phyloP scores from a whole-genome alignment of 768 basidiomycete species.

The Phanerochaete sordida region DNA sequence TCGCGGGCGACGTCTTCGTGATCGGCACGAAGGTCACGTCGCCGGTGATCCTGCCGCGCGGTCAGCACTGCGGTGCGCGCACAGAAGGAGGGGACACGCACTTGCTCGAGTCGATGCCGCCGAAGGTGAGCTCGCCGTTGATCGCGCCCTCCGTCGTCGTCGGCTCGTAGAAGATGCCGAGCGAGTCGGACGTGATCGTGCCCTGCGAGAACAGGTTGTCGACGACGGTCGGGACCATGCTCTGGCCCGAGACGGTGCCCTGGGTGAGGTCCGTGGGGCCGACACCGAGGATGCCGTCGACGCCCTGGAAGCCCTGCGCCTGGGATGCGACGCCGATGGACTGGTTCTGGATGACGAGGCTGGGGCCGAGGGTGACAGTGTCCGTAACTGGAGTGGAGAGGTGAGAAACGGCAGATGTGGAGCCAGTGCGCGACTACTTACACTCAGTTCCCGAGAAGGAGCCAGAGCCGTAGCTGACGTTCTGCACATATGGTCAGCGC shows the following conservation, averaged over 20 bases:
- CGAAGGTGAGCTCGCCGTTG: constrained; percentile 58
- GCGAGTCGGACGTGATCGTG: constrained; percentile 38
- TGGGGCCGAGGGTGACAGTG: constrained; percentile 37
- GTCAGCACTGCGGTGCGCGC: background rate
- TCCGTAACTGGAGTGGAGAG: constrained; percentile 37
- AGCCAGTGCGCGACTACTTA: constrained; percentile 15
- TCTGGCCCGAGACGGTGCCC: constrained; percentile 38
- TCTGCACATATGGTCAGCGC: constrained; percentile 26
- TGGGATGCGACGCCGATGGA: constrained; percentile 44
- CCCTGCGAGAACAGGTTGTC: constrained; percentile 51
- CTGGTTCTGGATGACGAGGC: constrained; percentile 43
- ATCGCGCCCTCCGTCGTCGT: constrained; percentile 31
- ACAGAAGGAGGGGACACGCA: constrained; percentile 14
- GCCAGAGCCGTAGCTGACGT: constrained; percentile 53
- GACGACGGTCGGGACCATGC: constrained; percentile 50
- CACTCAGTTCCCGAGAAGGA: constrained; percentile 47
- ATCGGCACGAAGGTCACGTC: constrained; percentile 35
- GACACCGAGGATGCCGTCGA: constrained; percentile 7
- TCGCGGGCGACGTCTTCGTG: constrained; percentile 45
- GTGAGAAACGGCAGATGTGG: background rate
- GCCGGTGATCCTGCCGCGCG: constrained; percentile 25
- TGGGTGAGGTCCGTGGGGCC: constrained; percentile 43
- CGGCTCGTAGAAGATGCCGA: constrained; percentile 53
- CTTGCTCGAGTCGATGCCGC: constrained; percentile 46
- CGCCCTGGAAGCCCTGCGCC: constrained; percentile 20